Evolutionary conservation across 2,329 filamentous ascomycete genomes (phyloP).

Genomic region (Fusarium sp.): DNA sequence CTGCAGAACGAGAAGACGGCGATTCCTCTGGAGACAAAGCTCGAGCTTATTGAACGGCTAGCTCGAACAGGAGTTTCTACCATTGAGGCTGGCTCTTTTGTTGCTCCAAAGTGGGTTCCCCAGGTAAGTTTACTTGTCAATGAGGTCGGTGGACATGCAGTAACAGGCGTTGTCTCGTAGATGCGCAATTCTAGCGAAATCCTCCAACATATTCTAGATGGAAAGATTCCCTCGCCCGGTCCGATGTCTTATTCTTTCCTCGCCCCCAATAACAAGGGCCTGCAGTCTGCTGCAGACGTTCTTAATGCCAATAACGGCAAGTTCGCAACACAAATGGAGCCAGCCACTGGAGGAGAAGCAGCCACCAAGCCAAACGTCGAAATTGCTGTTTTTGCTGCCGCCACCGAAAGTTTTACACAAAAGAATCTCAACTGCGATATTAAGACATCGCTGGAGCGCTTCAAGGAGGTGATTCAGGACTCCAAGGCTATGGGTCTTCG

Average conservation of each 20-base stretch:
- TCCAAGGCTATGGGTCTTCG: slow-evolving; percentile 74
- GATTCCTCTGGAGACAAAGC: slow-evolving; percentile 79
- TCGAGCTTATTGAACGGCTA: slow-evolving; percentile 79
- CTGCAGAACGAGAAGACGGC: slow-evolving; percentile 84
- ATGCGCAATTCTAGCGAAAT: slow-evolving; percentile 85
- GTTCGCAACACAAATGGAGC: slow-evolving; percentile 65
- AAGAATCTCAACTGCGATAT: slow-evolving; percentile 88
- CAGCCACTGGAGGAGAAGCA: slow-evolving; percentile 53
- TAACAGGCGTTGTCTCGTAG: slow-evolving; percentile 55
- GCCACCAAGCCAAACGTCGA: slow-evolving; percentile 68
- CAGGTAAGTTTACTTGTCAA: slow-evolving; percentile 65
- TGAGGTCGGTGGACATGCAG: slow-evolving; percentile 3
- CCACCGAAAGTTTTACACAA: slow-evolving; percentile 83
- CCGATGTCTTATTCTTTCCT: slow-evolving; percentile 84
- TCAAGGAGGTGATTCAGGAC: slow-evolving; percentile 76
- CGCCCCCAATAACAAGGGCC: slow-evolving; percentile 80
- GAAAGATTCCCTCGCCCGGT: slow-evolving; percentile 64
- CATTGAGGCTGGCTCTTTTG: slow-evolving; percentile 87
- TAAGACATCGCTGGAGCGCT: slow-evolving; percentile 76
- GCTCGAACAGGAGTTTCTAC: slow-evolving; percentile 75
- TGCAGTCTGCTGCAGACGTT: slow-evolving; percentile 71
- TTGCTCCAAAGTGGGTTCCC: slow-evolving; percentile 86
- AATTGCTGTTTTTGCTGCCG: slow-evolving; percentile 84
- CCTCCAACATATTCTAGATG: slow-evolving; percentile 74
- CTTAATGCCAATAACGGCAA: slow-evolving; percentile 64